Conservation (phyloP, 129 eudicot species). For the Flaveria bidentis region DNA sequence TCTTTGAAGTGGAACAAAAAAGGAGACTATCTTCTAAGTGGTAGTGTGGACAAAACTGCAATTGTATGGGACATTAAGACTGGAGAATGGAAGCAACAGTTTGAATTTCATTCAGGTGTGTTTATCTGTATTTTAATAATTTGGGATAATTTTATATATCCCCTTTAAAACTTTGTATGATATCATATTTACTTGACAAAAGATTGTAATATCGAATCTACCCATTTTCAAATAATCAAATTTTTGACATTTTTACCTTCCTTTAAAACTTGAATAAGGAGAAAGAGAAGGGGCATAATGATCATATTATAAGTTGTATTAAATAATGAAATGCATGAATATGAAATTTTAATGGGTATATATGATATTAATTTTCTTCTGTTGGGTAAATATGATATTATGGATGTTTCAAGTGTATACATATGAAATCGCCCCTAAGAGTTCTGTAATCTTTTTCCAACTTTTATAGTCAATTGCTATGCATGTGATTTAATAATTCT, state of each 20-base stretch:
- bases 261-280: neutral
- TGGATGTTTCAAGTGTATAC: neutral
- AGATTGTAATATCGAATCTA: neutral
- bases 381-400: neutral
- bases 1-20: slow-evolving; percentile 97
- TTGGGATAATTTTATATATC: neutral
- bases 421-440: neutral
- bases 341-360: neutral
- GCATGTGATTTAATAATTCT: neutral
- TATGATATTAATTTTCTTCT: neutral
- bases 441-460: neutral
- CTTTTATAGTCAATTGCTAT: neutral
- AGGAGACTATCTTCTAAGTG: slow-evolving; percentile 93
- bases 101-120: slow-evolving; percentile 86
- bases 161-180: neutral
- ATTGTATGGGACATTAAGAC: slow-evolving; percentile 94
- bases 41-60: slow-evolving; percentile 94
- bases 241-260: neutral
- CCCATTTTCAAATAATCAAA: neutral
- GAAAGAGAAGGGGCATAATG: neutral
- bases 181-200: neutral
- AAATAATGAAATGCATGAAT: neutral
- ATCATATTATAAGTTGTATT: neutral
- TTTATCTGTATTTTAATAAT: neutral
- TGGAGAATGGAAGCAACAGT: slow-evolving; percentile 93